Evolutionary conservation across 2,329 filamentous ascomycete genomes (phyloP), one percentile per base, ranked within the genome.

Genomic region (Fusarium piperis): DNA sequence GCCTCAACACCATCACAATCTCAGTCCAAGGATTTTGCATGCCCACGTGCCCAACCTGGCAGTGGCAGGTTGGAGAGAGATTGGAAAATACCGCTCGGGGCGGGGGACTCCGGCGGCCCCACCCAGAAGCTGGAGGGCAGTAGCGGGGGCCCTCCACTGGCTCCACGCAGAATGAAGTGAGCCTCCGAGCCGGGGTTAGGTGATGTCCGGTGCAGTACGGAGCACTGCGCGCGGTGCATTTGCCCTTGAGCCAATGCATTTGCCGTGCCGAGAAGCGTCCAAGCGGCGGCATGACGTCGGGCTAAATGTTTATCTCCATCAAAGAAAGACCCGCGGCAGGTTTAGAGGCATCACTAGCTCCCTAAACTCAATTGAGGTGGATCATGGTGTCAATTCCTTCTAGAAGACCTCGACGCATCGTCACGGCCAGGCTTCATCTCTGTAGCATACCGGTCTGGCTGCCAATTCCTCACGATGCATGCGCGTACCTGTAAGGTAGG

Each of bases 21-120:
- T 8, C 4, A 6, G 3, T 20, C 16, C 5, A 55, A 1, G 35
- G 26, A 13, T 30, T 48, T 38, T 26, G 20, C 15, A 33, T 26
- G 16, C 26, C 61, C 52, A 62, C 67, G 67, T 69, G 57, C 61
- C 18, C 20, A 35, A 16, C 20, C 26, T n/a, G 33, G 33, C 12
- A 26, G 20, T 12, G 2, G 30, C 28, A 13, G 46, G 60, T 66
- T 64, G 18, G 65, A 56, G n/a, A 18, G 28, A 41, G 64, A 44
- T 28, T 32, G 12, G 18, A 53, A 48, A 53, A 51, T 58, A 38
- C 30, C 33, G 52, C 46, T 41, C 28, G 12, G 39, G 23, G 20
- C 38, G 11, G 62, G 32, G 44, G 57, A 38, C 36, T 38, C n/a
- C 23, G 46, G 38, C 36, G 46, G 46, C 23, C 56, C n/a, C 44